Evolutionary conservation across 257 asterid species (phyloP).

Genomic region (Anisodus tanguticus): DNA sequence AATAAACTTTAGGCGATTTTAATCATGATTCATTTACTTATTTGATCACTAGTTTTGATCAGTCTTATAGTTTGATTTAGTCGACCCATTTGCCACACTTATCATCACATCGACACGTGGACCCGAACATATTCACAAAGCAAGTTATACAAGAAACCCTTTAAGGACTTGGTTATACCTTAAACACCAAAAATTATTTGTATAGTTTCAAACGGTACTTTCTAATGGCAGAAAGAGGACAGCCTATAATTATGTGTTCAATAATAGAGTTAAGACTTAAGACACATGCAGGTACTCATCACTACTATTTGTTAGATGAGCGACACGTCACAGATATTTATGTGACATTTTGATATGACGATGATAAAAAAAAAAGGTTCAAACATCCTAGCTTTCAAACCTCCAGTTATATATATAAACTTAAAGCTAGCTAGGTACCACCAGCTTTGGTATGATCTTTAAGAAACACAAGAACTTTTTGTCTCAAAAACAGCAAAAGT

Average conservation of each 20-base stretch:
- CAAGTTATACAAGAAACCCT: not conserved
- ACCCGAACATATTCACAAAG: constrained; percentile 11
- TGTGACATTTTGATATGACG: not conserved
- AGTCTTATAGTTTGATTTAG: not conserved
- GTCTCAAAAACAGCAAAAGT: constrained; percentile 8
- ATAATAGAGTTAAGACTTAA: not conserved
- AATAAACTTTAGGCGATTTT: too few species aligned
- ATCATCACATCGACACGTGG: not conserved
- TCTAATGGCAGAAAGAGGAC: not conserved
- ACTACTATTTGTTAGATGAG: not conserved
- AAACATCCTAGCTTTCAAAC: not conserved
- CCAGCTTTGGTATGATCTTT: not conserved
- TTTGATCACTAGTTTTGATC: too few species aligned
- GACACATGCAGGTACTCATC: not conserved
- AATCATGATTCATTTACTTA: too few species aligned
- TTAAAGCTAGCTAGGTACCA: too few species aligned
- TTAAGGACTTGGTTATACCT: not conserved
- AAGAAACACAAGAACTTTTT: not conserved
- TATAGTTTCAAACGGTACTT: not conserved
- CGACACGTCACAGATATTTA: too few species aligned
- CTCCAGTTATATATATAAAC: not conserved
- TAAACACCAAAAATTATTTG: constrained; percentile 8
- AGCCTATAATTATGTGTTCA: not conserved
- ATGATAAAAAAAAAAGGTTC: not conserved
- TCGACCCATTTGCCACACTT: not conserved